A percentile compares a stretch with the other conserved stretches of the same genome.
Conservation (phyloP, 225 moss, liverwort and hornwort genomes). For the Thuidium tamariscinum region DNA sequence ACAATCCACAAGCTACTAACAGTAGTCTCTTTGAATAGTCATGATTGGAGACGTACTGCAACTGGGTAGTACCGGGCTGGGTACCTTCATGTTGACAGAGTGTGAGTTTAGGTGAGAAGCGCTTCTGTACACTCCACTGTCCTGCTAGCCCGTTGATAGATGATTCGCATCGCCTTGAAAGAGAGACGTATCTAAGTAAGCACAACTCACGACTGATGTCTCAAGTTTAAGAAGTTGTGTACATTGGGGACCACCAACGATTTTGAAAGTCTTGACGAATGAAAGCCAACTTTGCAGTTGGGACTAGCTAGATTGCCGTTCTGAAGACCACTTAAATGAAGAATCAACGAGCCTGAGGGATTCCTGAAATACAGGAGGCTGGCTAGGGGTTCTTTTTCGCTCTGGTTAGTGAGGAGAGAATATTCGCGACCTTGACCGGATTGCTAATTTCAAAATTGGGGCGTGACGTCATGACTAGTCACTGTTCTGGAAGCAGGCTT, state of each 20-base stretch:
- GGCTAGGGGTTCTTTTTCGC: not conserved
- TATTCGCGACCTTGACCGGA: not conserved
- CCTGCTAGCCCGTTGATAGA: not conserved
- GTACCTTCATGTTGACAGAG: not conserved
- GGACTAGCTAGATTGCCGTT: not conserved
- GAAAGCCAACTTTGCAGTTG: not conserved
- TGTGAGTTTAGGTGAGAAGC: not conserved
- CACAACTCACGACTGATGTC: not conserved
- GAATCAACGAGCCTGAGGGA: not conserved
- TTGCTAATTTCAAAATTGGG: not conserved
- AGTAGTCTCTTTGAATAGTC: too few species aligned
- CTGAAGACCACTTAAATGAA: not conserved
- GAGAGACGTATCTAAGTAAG: not conserved
- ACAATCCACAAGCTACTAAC: not conserved
- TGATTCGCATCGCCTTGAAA: not conserved
- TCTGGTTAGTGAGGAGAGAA: not conserved
- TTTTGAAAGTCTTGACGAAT: not conserved
- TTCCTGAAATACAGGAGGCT: not conserved
- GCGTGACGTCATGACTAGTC: not conserved
- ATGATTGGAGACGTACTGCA: not conserved
- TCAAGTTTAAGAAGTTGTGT: conserved; percentile 3
- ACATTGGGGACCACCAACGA: not conserved
- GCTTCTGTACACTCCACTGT: not conserved
- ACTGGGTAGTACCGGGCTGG: not conserved
- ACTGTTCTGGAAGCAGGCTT: not conserved